A percentile compares a stretch with the other conserved stretches of the same genome.
These are phyloP conservation scores for Cladophialophora immunda DNA, from an alignment of 2,329 filamentous ascomycete species.

Conservation along the genomic window DNA sequence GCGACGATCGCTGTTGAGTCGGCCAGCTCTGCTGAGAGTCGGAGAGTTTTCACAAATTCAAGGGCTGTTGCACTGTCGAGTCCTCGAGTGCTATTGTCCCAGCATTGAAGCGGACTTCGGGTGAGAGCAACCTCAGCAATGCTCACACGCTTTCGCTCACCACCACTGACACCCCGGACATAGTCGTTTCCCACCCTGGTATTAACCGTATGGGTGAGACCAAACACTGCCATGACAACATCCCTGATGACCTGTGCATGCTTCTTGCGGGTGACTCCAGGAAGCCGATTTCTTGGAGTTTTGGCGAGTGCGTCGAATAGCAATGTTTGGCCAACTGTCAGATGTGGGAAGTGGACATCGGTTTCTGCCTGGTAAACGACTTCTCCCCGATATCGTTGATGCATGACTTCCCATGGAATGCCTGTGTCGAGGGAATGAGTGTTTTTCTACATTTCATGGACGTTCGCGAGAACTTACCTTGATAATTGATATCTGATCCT, in stretches of 20 bases:
- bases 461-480: no score
- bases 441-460: no score
- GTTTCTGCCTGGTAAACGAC: slow-evolving; percentile 87
- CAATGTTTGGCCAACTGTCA: slow-evolving; percentile 69
- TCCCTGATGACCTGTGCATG: slow-evolving; percentile 52
- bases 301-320: slow-evolving; percentile 64
- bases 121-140: slow-evolving; percentile 63
- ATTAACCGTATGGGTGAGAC: slow-evolving; percentile 60
- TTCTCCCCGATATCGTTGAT: slow-evolving; percentile 72
- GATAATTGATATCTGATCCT: slow-evolving; percentile 79
- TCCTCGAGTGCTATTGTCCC: slow-evolving; percentile 60
- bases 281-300: slow-evolving; percentile 53
- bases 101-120: slow-evolving; percentile 49
- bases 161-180: slow-evolving; percentile 68
- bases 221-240: slow-evolving; percentile 55
- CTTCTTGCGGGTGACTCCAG: slow-evolving; percentile 52
- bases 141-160: slow-evolving; percentile 68
- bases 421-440: no score
- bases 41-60: slow-evolving; percentile 63
- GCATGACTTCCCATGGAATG: neutral
- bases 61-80: slow-evolving; percentile 63
- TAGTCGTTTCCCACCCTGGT: slow-evolving; percentile 64
- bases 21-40: slow-evolving; percentile 58
- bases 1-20: slow-evolving; percentile 62
- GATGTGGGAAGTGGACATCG: slow-evolving; percentile 80